These are phyloP conservation scores for Naganishia friedmannii DNA, from an alignment of 768 basidiomycete genomes.

Conservation along the genomic window DNA sequence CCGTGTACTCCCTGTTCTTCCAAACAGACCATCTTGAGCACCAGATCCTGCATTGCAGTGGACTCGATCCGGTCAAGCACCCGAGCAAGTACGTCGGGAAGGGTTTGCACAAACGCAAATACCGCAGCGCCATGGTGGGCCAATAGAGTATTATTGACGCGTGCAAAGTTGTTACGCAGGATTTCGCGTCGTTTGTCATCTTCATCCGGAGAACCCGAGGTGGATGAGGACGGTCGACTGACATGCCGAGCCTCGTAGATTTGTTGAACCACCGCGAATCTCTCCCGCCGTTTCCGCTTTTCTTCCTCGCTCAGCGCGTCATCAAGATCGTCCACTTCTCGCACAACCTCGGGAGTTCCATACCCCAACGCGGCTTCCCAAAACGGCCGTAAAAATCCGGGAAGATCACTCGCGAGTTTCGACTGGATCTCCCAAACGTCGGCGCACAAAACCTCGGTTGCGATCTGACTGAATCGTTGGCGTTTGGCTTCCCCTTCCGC, in stretches of 20 bases:
- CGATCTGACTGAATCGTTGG: slow-evolving; percentile 82
- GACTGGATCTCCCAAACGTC: slow-evolving; percentile 94
- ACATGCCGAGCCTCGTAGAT: slow-evolving; percentile 30
- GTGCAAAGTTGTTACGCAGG: slow-evolving; percentile 89
- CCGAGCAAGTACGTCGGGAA: slow-evolving; percentile 75
- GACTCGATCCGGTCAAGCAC: slow-evolving; percentile 81
- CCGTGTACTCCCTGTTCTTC: slow-evolving; percentile 76
- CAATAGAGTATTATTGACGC: slow-evolving; percentile 84
- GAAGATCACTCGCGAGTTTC: slow-evolving; percentile 70
- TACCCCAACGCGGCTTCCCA: slow-evolving; percentile 68
- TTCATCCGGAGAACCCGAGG: slow-evolving; percentile 57
- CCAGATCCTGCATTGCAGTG: slow-evolving; percentile 83
- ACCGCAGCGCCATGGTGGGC: slow-evolving; percentile 87
- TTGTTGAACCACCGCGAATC: slow-evolving; percentile 5
- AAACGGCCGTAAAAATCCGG: slow-evolving; percentile 75
- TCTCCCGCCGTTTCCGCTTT: background rate
- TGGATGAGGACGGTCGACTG: slow-evolving; percentile 66
- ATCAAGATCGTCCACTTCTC: background rate
- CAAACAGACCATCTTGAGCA: slow-evolving; percentile 83
- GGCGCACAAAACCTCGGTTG: slow-evolving; percentile 91
- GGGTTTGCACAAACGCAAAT: slow-evolving; percentile 79
- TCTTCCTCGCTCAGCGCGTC: background rate
- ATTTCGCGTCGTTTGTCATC: slow-evolving; percentile 76
- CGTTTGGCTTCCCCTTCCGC: slow-evolving; percentile 19
- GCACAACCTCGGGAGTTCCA: slow-evolving; percentile 29